These are phyloP conservation scores for Xylaria venustula DNA, from an alignment of 495 filamentous ascomycete species.

Conservation along the genomic window DNA sequence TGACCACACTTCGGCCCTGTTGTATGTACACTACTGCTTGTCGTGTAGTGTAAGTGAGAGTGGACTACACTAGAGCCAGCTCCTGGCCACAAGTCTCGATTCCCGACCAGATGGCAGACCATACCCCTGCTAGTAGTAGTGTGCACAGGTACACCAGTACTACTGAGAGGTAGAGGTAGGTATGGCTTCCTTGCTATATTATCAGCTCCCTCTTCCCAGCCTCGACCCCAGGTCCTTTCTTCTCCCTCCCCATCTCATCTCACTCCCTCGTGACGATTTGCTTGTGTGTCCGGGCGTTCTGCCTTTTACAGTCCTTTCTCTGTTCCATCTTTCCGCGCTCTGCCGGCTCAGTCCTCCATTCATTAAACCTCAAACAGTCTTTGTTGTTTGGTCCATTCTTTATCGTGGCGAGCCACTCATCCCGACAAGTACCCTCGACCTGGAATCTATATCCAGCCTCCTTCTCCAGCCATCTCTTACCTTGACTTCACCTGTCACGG, in stretches of 20 bases:
- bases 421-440: constrained; percentile 11
- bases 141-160: not conserved
- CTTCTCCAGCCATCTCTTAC: not conserved
- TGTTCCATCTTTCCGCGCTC: constrained; percentile 22
- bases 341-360: constrained; percentile 41
- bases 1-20: not conserved
- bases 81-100: not conserved
- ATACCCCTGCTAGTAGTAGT: not conserved
- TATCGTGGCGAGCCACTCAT: constrained; percentile 20
- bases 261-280: not conserved
- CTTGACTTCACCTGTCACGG: not conserved
- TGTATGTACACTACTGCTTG: no score
- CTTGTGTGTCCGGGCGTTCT: constrained; percentile 11
- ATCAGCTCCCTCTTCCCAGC: not conserved
- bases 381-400: constrained; percentile 28
- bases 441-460: not conserved
- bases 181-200: not conserved
- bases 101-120: not conserved
- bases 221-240: not conserved
- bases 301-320: constrained; percentile 15
- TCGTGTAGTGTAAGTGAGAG: no score
- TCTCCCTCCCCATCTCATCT: not conserved
- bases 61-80: not conserved
- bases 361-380: constrained; percentile 31
- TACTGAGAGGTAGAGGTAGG: not conserved